Evolutionary conservation across 441 rosid genomes (phyloP).

Genomic region (Brassica hybrid): DNA sequence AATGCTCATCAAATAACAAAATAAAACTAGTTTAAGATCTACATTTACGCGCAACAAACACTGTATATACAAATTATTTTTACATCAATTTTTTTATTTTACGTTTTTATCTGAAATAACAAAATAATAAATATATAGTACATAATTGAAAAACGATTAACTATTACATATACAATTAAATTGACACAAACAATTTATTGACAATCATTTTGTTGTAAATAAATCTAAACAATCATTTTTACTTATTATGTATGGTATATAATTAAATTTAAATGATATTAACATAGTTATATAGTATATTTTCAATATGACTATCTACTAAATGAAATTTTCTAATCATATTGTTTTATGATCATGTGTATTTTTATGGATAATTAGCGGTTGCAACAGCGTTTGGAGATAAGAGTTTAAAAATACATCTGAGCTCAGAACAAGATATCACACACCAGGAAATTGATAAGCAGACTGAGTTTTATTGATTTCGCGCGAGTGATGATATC

Average conservation of each 20-base stretch:
- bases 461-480: conserved; percentile 55
- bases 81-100: not conserved
- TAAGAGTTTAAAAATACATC: conserved; percentile 67
- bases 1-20: not conserved
- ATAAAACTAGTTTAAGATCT: no score
- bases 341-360: no score
- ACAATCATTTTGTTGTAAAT: no score
- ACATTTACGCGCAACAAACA: not conserved
- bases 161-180: not conserved
- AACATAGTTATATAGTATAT: no score
- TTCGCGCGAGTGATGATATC: conserved; percentile 79
- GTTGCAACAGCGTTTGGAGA: conserved; percentile 87
- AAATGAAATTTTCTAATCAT: no score
- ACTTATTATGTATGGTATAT: no score
- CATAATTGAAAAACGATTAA: no score
- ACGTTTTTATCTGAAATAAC: no score
- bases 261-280: no score
- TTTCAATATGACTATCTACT: no score
- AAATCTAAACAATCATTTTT: no score
- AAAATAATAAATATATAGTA: no score
- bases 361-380: conserved; percentile 63
- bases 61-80: not conserved
- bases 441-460: conserved; percentile 45
- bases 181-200: not conserved
- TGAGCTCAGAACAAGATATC: conserved; percentile 73